These are phyloP conservation scores for Pseudogymnoascus sp. DNA, from an alignment of 2,329 filamentous ascomycete genomes.

Conservation along the genomic window DNA sequence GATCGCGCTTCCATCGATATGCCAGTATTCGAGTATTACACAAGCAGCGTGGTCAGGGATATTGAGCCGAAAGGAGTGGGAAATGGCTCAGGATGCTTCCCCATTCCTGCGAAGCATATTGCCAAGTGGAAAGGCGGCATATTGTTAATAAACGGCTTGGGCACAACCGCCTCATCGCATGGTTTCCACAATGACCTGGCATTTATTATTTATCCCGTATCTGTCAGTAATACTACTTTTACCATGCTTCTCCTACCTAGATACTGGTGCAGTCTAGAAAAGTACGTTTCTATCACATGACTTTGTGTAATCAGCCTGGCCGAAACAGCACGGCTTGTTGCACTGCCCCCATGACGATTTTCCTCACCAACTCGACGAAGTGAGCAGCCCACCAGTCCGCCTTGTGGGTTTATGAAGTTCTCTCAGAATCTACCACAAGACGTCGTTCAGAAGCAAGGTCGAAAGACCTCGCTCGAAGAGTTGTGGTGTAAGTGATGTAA, in stretches of 20 bases:
- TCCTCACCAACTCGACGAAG: background rate
- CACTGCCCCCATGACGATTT: background rate
- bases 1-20: background rate
- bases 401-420: background rate
- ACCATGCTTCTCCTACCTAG: background rate
- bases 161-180: background rate
- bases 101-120: background rate
- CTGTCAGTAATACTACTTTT: background rate
- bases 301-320: background rate
- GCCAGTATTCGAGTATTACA: background rate
- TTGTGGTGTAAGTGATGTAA: background rate
- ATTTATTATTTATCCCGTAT: background rate
- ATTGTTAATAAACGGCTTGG: background rate
- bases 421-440: background rate
- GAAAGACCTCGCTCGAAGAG: background rate
- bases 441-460: background rate
- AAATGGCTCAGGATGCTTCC: background rate
- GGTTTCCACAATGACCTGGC: background rate
- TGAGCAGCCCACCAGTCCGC: background rate
- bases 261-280: background rate
- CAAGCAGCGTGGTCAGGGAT: background rate
- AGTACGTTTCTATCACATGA: background rate
- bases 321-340: background rate
- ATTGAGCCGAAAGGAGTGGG: background rate
- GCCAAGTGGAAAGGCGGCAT: background rate